Base-by-base conservation (phyloP, 148 eudicot species). In the Arctostaphylos glauca region DNA sequence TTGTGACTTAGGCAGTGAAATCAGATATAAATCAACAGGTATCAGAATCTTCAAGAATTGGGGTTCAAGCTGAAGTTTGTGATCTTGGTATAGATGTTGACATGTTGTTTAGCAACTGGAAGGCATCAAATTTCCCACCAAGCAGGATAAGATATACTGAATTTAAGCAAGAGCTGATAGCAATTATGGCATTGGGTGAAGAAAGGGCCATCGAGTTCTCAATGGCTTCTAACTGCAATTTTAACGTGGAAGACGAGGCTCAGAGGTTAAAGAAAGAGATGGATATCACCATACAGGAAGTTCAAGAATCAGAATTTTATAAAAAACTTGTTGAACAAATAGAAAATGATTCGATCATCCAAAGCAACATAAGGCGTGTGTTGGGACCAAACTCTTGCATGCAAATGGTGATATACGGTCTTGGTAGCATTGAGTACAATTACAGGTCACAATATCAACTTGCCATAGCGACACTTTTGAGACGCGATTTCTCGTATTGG, bases 281-380 rank as follows among this genome's bases (percentile, higher is more conserved):
- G 78, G 38, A 75, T n/a, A 50, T 75, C 78, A 49, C 78, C 18
- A 75, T 75, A 49, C 44, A 49, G 58, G 78, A 75, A 50, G 59
- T 75, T 50, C 41, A 21, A 75, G 53, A 50, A 75, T 49, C 58
- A 9, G 4, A 48, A 48, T 75, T 75, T 75, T 75, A 48, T 12
- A n/a, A 48, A 2, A 13, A 75, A 75, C 18, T 75, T n/a, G 43
- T 21, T 75, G 41, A 49, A n/a, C 78, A 75, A 49, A 38, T 75
- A 13, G 13, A 23, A 23, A 75, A 75, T 21, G 78, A 75, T 52
- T 10, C 4, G 43, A 23, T 75, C 58, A 50, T 48, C 23, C 78
- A 75, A 50, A 49, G 38, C 78, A 75, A 75, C 38, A 50, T 48
- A 3, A 50, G 59, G 58, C 43, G 15, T n/a, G 43, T 75, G 25